Evolutionary conservation across 257 asterid species (phyloP).

Genomic region (Solanum chiquidenum): DNA sequence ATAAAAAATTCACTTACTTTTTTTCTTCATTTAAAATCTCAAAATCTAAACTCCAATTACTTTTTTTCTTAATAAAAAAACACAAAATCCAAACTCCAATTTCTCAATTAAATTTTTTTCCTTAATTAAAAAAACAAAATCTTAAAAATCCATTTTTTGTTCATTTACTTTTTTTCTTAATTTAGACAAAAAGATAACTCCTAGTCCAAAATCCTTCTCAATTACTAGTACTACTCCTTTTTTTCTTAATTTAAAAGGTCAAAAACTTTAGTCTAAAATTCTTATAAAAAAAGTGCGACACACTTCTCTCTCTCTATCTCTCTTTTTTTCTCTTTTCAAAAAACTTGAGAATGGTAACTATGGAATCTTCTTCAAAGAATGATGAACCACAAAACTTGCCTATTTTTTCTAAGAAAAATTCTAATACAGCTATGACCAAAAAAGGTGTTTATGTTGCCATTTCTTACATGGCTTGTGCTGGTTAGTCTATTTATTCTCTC

Average conservation of each 20-base stretch:
- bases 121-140: neutral
- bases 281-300: neutral
- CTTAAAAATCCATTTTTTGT: neutral
- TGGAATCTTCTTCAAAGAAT: conserved; percentile 2
- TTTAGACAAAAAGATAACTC: neutral
- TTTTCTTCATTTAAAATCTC: neutral
- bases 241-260: neutral
- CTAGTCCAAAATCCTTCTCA: neutral
- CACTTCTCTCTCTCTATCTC: neutral
- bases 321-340: neutral
- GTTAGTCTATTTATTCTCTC: neutral
- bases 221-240: neutral
- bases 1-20: neutral
- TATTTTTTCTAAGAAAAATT: neutral
- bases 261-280: neutral
- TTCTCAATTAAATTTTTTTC: neutral
- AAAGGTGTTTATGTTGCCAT: conserved; percentile 17
- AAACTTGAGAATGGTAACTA: neutral
- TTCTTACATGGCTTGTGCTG: conserved; percentile 17
- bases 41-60: neutral
- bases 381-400: neutral
- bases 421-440: neutral
- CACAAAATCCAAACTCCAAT: neutral
- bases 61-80: neutral
- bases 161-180: neutral